A percentile compares a stretch with the other conserved stretches of the same genome.
phyloP scores from a whole-genome alignment of 768 basidiomycete species.

The Podaxis mareebaensis region DNA sequence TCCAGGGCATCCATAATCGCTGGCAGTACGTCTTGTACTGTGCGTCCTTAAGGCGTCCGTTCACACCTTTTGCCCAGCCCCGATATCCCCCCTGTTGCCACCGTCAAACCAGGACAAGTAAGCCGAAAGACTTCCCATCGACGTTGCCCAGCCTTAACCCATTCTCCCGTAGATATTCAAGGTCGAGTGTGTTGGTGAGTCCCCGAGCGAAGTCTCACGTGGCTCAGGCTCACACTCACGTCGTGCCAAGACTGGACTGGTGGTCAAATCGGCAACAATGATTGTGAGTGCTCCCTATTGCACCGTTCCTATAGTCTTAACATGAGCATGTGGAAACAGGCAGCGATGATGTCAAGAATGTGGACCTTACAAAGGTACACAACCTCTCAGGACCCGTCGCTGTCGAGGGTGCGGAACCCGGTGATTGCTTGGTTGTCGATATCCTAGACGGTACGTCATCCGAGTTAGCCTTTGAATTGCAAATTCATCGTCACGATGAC shows the following conservation, averaged over 20 bases:
- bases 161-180: constrained; percentile 55
- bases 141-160: not conserved
- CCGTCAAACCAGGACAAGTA: constrained; percentile 64
- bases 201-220: not conserved
- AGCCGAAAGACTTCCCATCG: constrained; percentile 7
- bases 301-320: not conserved
- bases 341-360: constrained; percentile 67
- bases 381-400: constrained; percentile 78
- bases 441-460: constrained; percentile 63
- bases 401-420: constrained; percentile 75
- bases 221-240: not conserved
- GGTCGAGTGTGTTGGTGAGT: constrained; percentile 64
- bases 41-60: not conserved
- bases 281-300: constrained; percentile 42
- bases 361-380: constrained; percentile 67
- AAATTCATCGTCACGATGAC: not conserved
- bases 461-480: not conserved
- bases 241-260: constrained; percentile 69
- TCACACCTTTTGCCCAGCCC: constrained; percentile 38
- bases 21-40: constrained; percentile 57
- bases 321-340: constrained; percentile 29
- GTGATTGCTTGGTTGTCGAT: constrained; percentile 78
- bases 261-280: constrained; percentile 77
- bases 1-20: constrained; percentile 65
- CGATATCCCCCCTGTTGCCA: constrained; percentile 61